Conservation (phyloP, 2,329 filamentous ascomycete species). For the Colletotrichum gloeosporioides region DNA sequence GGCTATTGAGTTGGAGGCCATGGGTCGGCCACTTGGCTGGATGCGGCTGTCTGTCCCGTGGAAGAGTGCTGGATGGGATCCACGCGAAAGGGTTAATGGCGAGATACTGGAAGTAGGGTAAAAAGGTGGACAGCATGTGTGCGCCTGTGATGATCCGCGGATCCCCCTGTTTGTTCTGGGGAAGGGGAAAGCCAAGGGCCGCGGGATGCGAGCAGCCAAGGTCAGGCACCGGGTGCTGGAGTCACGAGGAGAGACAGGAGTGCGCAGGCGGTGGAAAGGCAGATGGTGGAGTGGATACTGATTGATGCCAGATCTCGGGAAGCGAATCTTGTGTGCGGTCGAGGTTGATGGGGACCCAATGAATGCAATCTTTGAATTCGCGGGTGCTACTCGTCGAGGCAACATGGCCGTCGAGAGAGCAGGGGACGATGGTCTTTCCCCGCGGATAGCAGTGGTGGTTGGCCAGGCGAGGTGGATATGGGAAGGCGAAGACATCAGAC, state of each 20-base stretch:
- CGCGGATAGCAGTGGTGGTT: background rate
- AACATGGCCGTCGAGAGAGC: background rate
- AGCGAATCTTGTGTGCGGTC: constrained; percentile 1
- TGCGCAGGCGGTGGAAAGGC: background rate
- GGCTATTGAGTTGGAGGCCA: background rate
- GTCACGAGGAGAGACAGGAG: background rate
- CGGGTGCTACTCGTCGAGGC: background rate
- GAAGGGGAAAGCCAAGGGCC: background rate
- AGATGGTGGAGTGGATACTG: background rate
- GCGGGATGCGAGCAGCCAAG: background rate
- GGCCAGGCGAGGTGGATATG: background rate
- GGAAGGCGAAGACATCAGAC: constrained; percentile 4
- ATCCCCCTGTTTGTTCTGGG: background rate
- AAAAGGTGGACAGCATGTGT: background rate
- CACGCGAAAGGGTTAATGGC: background rate
- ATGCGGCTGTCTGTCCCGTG: background rate
- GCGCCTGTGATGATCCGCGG: background rate
- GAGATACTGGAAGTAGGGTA: background rate
- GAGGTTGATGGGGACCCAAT: background rate
- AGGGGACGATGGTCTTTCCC: background rate
- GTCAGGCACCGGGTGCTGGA: background rate
- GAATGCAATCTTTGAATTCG: background rate
- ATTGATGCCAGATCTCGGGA: background rate
- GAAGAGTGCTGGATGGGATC: background rate
- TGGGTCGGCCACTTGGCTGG: background rate